Evolutionary conservation across 441 rosid species (phyloP).

Genomic region (Gossypium lobatum): DNA sequence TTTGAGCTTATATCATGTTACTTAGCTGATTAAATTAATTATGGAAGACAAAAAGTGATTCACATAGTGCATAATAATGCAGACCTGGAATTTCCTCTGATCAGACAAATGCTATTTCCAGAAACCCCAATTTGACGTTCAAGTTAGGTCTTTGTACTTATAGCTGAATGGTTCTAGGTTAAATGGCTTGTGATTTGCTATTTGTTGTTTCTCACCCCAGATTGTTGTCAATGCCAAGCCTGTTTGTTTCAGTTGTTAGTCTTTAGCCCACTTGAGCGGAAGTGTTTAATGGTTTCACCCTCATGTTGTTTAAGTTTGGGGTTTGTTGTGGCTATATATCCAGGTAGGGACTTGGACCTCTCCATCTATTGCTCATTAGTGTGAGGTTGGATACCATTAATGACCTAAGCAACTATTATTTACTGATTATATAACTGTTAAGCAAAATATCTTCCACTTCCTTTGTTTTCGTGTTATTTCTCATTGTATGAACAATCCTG

Average conservation of each 20-base stretch:
- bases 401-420: neutral
- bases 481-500: neutral
- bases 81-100: neutral
- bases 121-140: neutral
- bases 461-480: neutral
- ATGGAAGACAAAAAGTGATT: conserved; percentile 1
- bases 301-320: conserved; percentile 4
- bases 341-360: neutral
- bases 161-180: conserved; percentile 3
- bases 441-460: neutral
- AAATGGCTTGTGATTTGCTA: neutral
- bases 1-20: neutral
- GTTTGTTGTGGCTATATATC: neutral
- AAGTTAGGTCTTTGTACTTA: conserved; percentile 3
- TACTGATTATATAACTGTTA: neutral
- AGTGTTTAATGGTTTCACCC: neutral
- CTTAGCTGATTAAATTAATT: neutral
- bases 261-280: neutral
- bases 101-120: neutral
- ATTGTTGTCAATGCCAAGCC: neutral
- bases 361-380: neutral
- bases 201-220: neutral
- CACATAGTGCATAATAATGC: neutral
- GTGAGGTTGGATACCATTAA: neutral
- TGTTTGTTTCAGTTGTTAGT: conserved; percentile 1